phyloP scores from a whole-genome alignment of 2,329 filamentous ascomycete species.

The Gnomoniopsis smithogilvyi region DNA sequence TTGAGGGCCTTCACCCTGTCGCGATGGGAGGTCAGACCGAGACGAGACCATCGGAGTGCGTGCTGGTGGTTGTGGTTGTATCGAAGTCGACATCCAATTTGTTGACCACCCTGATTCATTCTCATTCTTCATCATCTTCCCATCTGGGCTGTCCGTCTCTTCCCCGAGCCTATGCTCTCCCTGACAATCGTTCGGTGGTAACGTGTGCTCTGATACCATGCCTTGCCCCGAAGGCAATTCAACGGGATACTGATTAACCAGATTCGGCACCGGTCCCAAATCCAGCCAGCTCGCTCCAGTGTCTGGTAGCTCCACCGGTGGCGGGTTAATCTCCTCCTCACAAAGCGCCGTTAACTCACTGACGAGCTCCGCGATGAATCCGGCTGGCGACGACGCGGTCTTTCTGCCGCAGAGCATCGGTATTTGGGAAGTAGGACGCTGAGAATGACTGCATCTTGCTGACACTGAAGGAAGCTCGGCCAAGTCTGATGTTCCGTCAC shows the following conservation, averaged over 20 bases:
- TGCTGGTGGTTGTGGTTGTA: not conserved
- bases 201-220: not conserved
- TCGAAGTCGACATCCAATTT: slow-evolving; percentile 5
- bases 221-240: slow-evolving; percentile 36
- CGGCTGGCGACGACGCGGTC: slow-evolving; percentile 37
- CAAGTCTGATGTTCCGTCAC: slow-evolving; percentile 22
- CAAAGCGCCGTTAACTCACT: slow-evolving; percentile 40
- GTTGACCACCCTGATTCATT: not conserved
- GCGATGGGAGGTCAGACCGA: slow-evolving; percentile 21
- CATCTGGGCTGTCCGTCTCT: no score
- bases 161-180: no score
- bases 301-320: slow-evolving; percentile 43
- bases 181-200: no score
- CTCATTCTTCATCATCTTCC: not conserved
- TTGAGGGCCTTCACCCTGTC: no score
- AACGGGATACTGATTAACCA: slow-evolving; percentile 23
- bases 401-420: slow-evolving; percentile 34
- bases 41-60: slow-evolving; percentile 18
- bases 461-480: not conserved
- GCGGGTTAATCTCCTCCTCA: slow-evolving; percentile 39
- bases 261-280: slow-evolving; percentile 7
- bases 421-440: slow-evolving; percentile 9
- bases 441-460: not conserved
- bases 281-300: slow-evolving; percentile 29
- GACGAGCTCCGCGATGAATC: slow-evolving; percentile 45